Evolutionary conservation across 176 grass and related monocot genomes (phyloP), one percentile per base, ranked within the genome.

Genomic region (Themeda triandra): DNA sequence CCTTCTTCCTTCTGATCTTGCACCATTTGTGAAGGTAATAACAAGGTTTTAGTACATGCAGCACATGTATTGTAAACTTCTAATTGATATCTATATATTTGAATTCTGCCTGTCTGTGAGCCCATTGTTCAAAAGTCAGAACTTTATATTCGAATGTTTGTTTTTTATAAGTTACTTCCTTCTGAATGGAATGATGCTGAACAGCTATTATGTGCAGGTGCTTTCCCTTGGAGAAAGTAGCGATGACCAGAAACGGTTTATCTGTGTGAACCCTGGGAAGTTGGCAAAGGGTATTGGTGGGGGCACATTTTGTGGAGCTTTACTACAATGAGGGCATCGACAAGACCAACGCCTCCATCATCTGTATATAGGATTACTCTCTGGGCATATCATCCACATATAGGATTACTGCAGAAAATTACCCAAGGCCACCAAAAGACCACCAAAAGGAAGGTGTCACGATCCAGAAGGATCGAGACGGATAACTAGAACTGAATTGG

Each of bases 241-340:
- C 3, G 67, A 79, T 65, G 87, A 79, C 65, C 75, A 66, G 2
- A 83, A 76, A 46, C 72, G 24, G 15, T 95, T 87, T 37, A 88
- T 98, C 75, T 98, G 91, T 40, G 60, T 95, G 56, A 98, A 98
- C 78, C 89, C 96, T 40, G 96, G 96, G 53, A 98, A 93, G 70
- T 78, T 98, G 76, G 86, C 93, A 12, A 95, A 94, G 82, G 96
- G 96, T 66, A 96, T 98, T 37, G 93, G 96, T 14, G 93, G 96
- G 35, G 96, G 96, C 53, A 98, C 89, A 48, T 98, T 95, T 95
- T 82, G 78, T 92, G 75, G 93, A 98, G 77, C 83, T 98, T 62
- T 76, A 88, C 87, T 98, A 94, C 84, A 85, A 92, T 25, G 36
- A 79, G 48, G 65, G 92, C 17, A 64, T 80, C 2, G 81, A 86